Evolutionary conservation across 2,329 filamentous ascomycete genomes (phyloP).

Genomic region (Albophoma yamanashiensis): DNA sequence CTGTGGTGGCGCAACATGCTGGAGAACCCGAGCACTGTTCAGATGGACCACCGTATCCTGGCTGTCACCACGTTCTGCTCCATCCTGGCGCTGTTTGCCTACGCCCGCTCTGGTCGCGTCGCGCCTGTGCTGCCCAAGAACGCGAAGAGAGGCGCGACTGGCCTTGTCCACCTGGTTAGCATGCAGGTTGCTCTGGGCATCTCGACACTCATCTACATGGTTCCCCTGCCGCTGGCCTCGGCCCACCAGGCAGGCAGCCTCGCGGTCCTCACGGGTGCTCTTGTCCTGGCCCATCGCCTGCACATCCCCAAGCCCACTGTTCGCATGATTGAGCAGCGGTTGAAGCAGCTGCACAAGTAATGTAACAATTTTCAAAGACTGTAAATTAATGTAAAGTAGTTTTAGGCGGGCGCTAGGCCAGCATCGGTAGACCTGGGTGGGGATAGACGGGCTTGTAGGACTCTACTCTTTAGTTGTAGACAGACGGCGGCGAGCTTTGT

Average conservation of each 20-base stretch:
- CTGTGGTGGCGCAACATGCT: constrained; percentile 96
- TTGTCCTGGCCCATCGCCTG: constrained; percentile 69
- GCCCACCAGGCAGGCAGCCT: constrained; percentile 88
- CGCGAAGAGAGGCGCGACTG: constrained; percentile 60
- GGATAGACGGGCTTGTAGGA: background rate
- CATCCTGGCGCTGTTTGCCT: constrained; percentile 71
- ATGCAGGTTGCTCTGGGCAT: constrained; percentile 83
- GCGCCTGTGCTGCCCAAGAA: constrained; percentile 48
- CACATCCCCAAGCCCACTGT: constrained; percentile 60
- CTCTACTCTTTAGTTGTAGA: background rate
- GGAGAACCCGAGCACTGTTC: constrained; percentile 91
- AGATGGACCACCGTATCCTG: constrained; percentile 88
- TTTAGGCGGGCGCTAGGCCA: background rate
- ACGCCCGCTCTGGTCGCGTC: constrained; percentile 56
- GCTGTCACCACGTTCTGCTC: constrained; percentile 81
- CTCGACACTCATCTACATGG: constrained; percentile 83
- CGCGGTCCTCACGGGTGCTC: constrained; percentile 69
- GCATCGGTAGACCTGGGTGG: background rate
- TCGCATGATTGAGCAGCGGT: constrained; percentile 43
- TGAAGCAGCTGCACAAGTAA: constrained; percentile 20
- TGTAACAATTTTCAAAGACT: background rate
- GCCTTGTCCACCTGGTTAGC: constrained; percentile 71
- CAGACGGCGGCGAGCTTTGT: background rate
- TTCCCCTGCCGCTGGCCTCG: constrained; percentile 78
- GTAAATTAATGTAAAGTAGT: background rate